These are phyloP conservation scores for Cyberlindnera japonica DNA, from an alignment of 805 yeast genomes.

Conservation along the genomic window DNA sequence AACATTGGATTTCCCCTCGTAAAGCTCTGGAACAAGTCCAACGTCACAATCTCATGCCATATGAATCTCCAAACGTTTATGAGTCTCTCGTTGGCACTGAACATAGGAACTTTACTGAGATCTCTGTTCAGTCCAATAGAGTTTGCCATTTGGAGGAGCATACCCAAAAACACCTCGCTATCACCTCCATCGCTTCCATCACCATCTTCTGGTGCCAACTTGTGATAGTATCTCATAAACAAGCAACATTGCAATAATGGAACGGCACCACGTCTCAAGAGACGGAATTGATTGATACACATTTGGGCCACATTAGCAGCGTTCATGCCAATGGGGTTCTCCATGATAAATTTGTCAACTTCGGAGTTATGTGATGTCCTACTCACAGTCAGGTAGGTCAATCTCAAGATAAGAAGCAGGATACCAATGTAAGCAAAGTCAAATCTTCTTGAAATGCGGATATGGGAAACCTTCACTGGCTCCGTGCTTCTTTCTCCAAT, in stretches of 20 bases:
- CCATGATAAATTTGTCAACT: slow-evolving; percentile 35
- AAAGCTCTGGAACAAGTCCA: slow-evolving; percentile 44
- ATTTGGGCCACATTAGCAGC: slow-evolving; percentile 47
- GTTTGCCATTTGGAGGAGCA: slow-evolving; percentile 52
- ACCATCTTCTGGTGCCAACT: slow-evolving; percentile 53
- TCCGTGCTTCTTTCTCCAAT: slow-evolving; percentile 11
- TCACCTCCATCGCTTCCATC: slow-evolving; percentile 53
- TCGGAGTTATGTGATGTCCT: slow-evolving; percentile 19
- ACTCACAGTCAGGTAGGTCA: slow-evolving; percentile 21
- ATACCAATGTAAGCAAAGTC: slow-evolving; percentile 27
- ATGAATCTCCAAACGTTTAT: slow-evolving; percentile 53
- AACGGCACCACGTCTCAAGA: slow-evolving; percentile 45
- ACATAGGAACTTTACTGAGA: slow-evolving; percentile 35
- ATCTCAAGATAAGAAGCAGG: slow-evolving; percentile 21
- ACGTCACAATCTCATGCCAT: slow-evolving; percentile 48
- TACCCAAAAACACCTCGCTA: slow-evolving; percentile 44
- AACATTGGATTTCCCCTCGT: slow-evolving; percentile 46
- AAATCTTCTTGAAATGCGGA: slow-evolving; percentile 20
- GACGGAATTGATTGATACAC: slow-evolving; percentile 53
- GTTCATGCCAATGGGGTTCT: slow-evolving; percentile 44
- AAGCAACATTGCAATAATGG: slow-evolving; percentile 53
- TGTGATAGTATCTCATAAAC: slow-evolving; percentile 47
- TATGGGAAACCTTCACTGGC: slow-evolving; percentile 5
- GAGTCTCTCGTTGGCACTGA: slow-evolving; percentile 23
- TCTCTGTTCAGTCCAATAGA: slow-evolving; percentile 59